A percentile compares a stretch with the other conserved stretches of the same genome.
phyloP scores from a whole-genome alignment of 2,329 filamentous ascomycete species.

The Chaetomiaceae sp. region DNA sequence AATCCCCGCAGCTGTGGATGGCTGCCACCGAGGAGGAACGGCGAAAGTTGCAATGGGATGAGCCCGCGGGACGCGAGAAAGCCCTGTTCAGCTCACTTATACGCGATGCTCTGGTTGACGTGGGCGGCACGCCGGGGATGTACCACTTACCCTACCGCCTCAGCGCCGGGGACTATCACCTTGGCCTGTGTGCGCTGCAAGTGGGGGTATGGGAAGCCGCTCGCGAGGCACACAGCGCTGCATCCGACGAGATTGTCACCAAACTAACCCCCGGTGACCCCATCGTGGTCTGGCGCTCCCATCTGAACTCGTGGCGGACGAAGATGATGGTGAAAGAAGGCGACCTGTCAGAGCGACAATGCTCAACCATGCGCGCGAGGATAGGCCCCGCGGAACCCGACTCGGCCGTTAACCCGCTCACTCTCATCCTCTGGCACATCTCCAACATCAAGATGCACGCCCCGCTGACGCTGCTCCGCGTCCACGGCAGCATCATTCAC shows the following conservation, averaged over 20 bases:
- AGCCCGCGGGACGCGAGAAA: conserved; percentile 1
- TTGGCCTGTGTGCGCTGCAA: conserved; percentile 12
- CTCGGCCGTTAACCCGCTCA: background rate
- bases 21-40: conserved; percentile 7
- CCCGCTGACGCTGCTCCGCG: conserved; percentile 1
- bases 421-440: conserved; percentile 9
- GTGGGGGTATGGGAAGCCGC: conserved; percentile 8
- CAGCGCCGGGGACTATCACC: conserved; percentile 3
- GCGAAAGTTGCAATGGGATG: conserved; percentile 7
- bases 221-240: conserved; percentile 7
- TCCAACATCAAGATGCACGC: conserved; percentile 11
- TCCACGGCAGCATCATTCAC: background rate
- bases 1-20: conserved; percentile 6
- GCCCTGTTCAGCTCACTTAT: conserved; percentile 9
- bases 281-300: conserved; percentile 4
- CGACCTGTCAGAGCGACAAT: background rate
- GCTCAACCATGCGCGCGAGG: background rate
- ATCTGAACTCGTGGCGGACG: background rate
- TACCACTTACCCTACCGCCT: conserved; percentile 2
- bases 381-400: background rate
- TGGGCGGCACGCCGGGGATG: background rate
- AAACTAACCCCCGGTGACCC: conserved; percentile 2
- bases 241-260: conserved; percentile 9
- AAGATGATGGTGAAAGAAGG: background rate
- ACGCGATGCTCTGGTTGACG: conserved; percentile 2